A percentile compares a stretch with the other conserved stretches of the same genome.
These are phyloP conservation scores for Mortierella sp. DNA, from an alignment of 371 early-diverging fungal genomes.

Conservation along the genomic window DNA sequence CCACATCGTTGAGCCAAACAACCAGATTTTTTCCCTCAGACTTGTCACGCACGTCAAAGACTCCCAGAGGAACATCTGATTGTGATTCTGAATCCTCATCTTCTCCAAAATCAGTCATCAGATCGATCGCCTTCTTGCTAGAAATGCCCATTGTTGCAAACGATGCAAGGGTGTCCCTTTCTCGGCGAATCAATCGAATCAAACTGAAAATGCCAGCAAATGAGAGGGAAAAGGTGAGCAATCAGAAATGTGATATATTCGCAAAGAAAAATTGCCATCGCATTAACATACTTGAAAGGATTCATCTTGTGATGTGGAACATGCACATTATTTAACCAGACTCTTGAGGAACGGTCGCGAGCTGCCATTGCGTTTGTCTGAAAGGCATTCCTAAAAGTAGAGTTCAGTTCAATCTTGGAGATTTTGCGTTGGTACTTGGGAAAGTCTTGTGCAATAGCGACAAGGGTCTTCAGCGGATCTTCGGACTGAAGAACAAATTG, in stretches of 20 bases:
- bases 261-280: background rate
- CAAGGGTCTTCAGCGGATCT: slow-evolving; percentile 73
- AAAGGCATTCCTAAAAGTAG: slow-evolving; percentile 52
- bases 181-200: slow-evolving; percentile 61
- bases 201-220: slow-evolving; percentile 34
- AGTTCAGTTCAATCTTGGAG: slow-evolving; percentile 59
- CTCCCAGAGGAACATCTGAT: slow-evolving; percentile 58
- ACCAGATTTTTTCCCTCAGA: slow-evolving; percentile 61
- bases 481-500: slow-evolving; percentile 72
- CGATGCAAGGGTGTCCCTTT: slow-evolving; percentile 59
- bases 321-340: slow-evolving; percentile 80
- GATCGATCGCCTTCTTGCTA: slow-evolving; percentile 70
- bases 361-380: slow-evolving; percentile 51
- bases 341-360: slow-evolving; percentile 55
- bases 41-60: slow-evolving; percentile 87
- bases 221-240: background rate
- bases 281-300: slow-evolving; percentile 70
- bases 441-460: slow-evolving; percentile 81
- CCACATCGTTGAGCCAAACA: slow-evolving; percentile 93
- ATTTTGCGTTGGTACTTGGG: slow-evolving; percentile 87
- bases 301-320: slow-evolving; percentile 70
- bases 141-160: slow-evolving; percentile 68
- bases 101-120: slow-evolving; percentile 66
- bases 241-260: background rate
- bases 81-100: slow-evolving; percentile 30